Evolutionary conservation across 371 early-diverging fungal genomes (phyloP).

Genomic region (Rhizopus arrhizus): DNA sequence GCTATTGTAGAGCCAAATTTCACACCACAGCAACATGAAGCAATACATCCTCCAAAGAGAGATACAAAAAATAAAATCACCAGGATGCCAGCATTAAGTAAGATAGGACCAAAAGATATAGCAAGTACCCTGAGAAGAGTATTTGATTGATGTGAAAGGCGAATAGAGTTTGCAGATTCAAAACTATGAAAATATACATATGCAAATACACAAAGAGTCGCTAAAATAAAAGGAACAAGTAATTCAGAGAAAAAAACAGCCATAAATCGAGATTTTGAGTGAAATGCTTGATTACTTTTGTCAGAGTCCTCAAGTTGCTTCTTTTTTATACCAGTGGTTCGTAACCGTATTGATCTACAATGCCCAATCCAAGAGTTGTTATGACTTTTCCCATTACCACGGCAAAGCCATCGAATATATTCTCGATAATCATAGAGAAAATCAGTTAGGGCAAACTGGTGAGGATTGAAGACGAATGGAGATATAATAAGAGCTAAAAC

Average conservation of each 20-base stretch:
- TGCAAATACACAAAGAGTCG: slow-evolving; percentile 61
- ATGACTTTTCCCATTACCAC: slow-evolving; percentile 74
- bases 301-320: slow-evolving; percentile 36
- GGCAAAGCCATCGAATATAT: slow-evolving; percentile 80
- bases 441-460: slow-evolving; percentile 75
- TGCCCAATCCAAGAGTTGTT: slow-evolving; percentile 82
- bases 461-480: slow-evolving; percentile 85
- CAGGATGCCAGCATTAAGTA: slow-evolving; percentile 72
- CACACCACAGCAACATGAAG: slow-evolving; percentile 60
- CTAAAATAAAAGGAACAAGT: slow-evolving; percentile 69
- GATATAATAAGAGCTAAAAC: slow-evolving; percentile 73
- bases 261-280: slow-evolving; percentile 67
- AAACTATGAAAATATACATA: slow-evolving; percentile 69
- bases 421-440: slow-evolving; percentile 81
- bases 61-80: slow-evolving; percentile 72
- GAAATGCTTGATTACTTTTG: slow-evolving; percentile 47
- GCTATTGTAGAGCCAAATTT: slow-evolving; percentile 75
- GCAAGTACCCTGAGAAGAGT: slow-evolving; percentile 63
- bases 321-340: slow-evolving; percentile 82
- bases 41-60: slow-evolving; percentile 68
- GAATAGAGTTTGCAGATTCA: slow-evolving; percentile 33
- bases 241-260: slow-evolving; percentile 79
- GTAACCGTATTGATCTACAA: slow-evolving; percentile 69
- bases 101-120: slow-evolving; percentile 73
- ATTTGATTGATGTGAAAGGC: slow-evolving; percentile 46